Conservation (phyloP, 176 grass and related monocot species). For the Oryza brachyantha region DNA sequence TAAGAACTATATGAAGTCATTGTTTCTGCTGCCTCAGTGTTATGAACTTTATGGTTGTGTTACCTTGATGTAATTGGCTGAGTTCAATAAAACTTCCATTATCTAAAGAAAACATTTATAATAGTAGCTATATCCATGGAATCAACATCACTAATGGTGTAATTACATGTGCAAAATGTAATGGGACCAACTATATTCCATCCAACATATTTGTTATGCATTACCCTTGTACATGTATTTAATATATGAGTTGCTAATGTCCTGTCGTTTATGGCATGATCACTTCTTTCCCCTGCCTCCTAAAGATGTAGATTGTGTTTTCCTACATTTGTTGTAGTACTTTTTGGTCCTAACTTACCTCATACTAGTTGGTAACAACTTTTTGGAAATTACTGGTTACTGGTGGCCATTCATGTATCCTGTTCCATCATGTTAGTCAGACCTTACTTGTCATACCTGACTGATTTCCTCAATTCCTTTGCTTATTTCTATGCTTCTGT, state of each 20-base stretch:
- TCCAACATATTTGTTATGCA: not conserved
- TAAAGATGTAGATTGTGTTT: not conserved
- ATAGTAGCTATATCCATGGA: not conserved
- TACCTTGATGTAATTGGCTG: no score
- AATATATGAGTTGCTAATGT: slow-evolving; percentile 13
- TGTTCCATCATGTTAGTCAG: slow-evolving; percentile 1
- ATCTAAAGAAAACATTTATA: no score
- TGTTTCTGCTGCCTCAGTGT: not conserved
- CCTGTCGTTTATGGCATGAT: not conserved
- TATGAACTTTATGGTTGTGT: no score
- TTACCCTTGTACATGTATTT: not conserved
- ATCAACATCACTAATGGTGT: not conserved
- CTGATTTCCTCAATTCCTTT: not conserved
- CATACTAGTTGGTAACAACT: not conserved
- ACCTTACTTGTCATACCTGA: not conserved
- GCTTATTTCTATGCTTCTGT: slow-evolving; percentile 27
- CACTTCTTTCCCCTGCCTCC: not conserved
- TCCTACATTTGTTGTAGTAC: not conserved
- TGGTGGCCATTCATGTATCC: not conserved
- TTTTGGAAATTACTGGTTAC: not conserved
- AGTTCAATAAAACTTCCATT: no score
- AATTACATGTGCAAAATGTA: slow-evolving; percentile 1
- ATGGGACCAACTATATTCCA: not conserved
- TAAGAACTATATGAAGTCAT: not conserved
- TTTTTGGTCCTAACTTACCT: not conserved